Evolutionary conservation across 2,329 filamentous ascomycete species (phyloP), one percentile per base, ranked within the genome.

Genomic region (Orbilia oligospora): DNA sequence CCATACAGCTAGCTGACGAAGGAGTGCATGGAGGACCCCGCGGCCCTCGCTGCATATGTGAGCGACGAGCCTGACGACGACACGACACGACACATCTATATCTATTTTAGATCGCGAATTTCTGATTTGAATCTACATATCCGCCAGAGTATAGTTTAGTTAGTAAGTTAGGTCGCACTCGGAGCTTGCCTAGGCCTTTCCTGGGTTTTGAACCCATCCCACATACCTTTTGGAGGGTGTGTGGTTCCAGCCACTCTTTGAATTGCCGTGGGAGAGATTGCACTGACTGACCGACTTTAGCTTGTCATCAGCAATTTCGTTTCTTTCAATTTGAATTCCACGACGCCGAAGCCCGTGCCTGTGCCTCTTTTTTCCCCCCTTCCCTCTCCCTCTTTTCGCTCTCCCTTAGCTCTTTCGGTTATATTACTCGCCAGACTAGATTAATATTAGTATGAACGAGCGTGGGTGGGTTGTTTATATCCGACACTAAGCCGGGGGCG

Each of bases 381-480:
- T n/a, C n/a, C n/a, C n/a, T n/a, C n/a, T n/a, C n/a, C n/a, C n/a
- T n/a, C 18, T 49, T 33, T 33, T 56, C 24, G 24, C 33, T 22
- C 18, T 38, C 18, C 27, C 53, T 41, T 51, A 16, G 48, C 48
- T 27, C 20, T 2, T 49, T 33, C n/a, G 27, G n/a, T 22, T 41
- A 63, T 61, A 44, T 63, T 63, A 63, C 14, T 44, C 24, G 22
- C 49, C 12, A 41, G 38, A 41, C 38, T 16, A 41, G 14, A 41
- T 2, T 41, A n/a, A 14, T 41, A 18, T 36, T 33, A 33, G 8
- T 14, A 36, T 33, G 14, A 33, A 10, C 3, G 27, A 36, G 51
- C 27, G 63, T 24, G 44, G 51, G 38, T 48, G 70, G 56, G 70
- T 46, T 73, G 61, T 72, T 72, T 71, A 53, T 51, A 72, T 72